A percentile compares a stretch with the other conserved stretches of the same genome.
Conservation (phyloP, 805 yeast genomes). For the Ogataea paraovalis region DNA sequence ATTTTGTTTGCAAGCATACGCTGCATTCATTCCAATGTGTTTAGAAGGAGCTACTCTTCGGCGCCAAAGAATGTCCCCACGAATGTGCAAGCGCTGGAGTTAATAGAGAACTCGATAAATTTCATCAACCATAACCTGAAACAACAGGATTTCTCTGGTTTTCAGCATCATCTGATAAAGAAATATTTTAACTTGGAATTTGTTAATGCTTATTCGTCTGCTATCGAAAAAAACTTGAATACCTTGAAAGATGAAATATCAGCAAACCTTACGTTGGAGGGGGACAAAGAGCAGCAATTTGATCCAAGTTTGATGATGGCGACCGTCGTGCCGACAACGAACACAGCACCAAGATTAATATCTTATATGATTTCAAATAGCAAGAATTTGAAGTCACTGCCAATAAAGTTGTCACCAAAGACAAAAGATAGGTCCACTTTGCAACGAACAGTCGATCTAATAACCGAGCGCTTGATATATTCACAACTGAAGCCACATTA, state of each 20-base stretch:
- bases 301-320: slow-evolving; percentile 5
- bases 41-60: not conserved
- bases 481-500: slow-evolving; percentile 28
- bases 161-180: slow-evolving; percentile 10
- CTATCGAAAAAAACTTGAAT: slow-evolving; percentile 5
- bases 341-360: slow-evolving; percentile 9
- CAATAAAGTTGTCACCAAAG: slow-evolving; percentile 7
- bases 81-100: not conserved
- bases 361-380: slow-evolving; percentile 10
- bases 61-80: not conserved
- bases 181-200: slow-evolving; percentile 12
- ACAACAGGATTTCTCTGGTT: slow-evolving; percentile 1
- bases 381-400: slow-evolving; percentile 6
- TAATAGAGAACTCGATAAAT: not conserved
- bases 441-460: slow-evolving; percentile 17
- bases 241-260: slow-evolving; percentile 8
- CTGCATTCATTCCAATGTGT: not conserved
- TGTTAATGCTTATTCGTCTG: slow-evolving; percentile 1
- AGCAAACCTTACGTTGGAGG: not conserved
- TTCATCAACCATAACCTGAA: not conserved
- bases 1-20: not conserved
- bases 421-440: slow-evolving; percentile 4
- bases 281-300: slow-evolving; percentile 5
- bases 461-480: slow-evolving; percentile 28
- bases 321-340: slow-evolving; percentile 11